A percentile compares a stretch with the other conserved stretches of the same genome.
Conservation (phyloP, 2,329 filamentous ascomycete species). For the Aspergillus hiratsukae region DNA sequence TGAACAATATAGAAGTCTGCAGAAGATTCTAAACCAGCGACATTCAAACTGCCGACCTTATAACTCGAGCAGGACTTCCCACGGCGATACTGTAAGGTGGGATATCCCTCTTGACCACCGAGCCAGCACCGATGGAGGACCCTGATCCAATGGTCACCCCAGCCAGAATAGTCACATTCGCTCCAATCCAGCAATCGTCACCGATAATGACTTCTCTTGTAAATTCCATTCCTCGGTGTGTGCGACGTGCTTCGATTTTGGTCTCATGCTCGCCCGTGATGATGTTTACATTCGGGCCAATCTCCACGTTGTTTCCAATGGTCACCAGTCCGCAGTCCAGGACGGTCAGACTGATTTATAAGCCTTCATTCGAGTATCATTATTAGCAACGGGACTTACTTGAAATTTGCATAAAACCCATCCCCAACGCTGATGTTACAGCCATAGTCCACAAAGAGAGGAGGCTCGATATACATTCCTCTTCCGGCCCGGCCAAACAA, state of each 20-base stretch:
- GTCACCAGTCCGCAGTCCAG: slow-evolving; percentile 49
- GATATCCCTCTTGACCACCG: slow-evolving; percentile 60
- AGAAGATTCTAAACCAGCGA: background rate
- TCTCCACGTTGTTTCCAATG: slow-evolving; percentile 48
- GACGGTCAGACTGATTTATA: slow-evolving; percentile 46
- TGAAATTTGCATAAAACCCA: slow-evolving; percentile 18
- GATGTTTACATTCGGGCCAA: slow-evolving; percentile 49
- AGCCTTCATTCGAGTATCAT: slow-evolving; percentile 31
- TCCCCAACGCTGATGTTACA: slow-evolving; percentile 5
- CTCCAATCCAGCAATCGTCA: slow-evolving; percentile 75
- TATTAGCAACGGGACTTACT: slow-evolving; percentile 1
- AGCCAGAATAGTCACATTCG: slow-evolving; percentile 64
- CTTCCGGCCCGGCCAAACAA: background rate
- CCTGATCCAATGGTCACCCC: slow-evolving; percentile 74
- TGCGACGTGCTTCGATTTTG: slow-evolving; percentile 38
- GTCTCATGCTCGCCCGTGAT: slow-evolving; percentile 49
- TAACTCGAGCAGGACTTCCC: slow-evolving; percentile 33
- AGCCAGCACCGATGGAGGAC: slow-evolving; percentile 68
- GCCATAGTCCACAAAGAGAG: background rate
- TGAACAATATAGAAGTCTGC: background rate
- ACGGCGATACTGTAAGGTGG: slow-evolving; percentile 33
- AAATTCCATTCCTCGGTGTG: slow-evolving; percentile 42
- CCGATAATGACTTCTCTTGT: slow-evolving; percentile 70
- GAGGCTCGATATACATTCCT: background rate
- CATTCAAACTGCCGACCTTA: slow-evolving; percentile 9